A percentile compares a stretch with the other conserved stretches of the same genome.
phyloP scores from a whole-genome alignment of 2,329 filamentous ascomycete species.

The Botrytis deweyae region DNA sequence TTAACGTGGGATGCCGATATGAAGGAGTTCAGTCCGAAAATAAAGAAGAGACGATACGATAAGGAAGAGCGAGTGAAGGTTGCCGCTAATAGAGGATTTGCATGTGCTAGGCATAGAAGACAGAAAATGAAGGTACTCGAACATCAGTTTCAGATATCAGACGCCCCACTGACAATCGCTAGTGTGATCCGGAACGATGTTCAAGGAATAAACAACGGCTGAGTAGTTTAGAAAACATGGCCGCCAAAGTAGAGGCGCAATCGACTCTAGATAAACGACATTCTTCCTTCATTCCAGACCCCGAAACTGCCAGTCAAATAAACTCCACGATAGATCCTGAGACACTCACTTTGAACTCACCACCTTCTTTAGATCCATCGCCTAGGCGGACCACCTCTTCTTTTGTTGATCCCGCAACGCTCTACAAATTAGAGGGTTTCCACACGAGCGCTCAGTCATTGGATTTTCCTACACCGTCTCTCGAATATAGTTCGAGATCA shows the following conservation, averaged over 20 bases:
- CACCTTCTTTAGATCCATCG: background rate
- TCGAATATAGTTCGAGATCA: constrained; percentile 21
- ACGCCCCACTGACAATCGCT: background rate
- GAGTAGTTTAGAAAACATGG: constrained; percentile 16
- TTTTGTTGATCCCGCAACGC: constrained; percentile 18
- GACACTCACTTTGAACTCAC: background rate
- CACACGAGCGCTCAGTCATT: constrained; percentile 18
- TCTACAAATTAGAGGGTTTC: constrained; percentile 20
- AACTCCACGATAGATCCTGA: constrained; percentile 4
- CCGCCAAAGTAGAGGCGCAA: constrained; percentile 8
- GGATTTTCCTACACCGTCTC: constrained; percentile 15
- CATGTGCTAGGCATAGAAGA: constrained; percentile 27
- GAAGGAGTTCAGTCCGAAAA: constrained; percentile 22
- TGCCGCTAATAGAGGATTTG: constrained; percentile 28
- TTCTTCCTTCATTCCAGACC: constrained; percentile 15
- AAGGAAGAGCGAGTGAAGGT: constrained; percentile 27
- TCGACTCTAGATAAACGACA: constrained; percentile 9
- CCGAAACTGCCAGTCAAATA: constrained; percentile 10
- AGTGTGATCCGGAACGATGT: constrained; percentile 23
- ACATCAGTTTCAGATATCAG: background rate
- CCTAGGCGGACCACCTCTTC: constrained; percentile 14
- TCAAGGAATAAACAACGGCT: constrained; percentile 21
- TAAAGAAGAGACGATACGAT: constrained; percentile 25
- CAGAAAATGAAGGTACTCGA: constrained; percentile 27
- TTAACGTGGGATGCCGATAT: constrained; percentile 25